A percentile compares a stretch with the other conserved stretches of the same genome.
phyloP scores from a whole-genome alignment of 768 basidiomycete genomes.

The Kwoniella pini region DNA sequence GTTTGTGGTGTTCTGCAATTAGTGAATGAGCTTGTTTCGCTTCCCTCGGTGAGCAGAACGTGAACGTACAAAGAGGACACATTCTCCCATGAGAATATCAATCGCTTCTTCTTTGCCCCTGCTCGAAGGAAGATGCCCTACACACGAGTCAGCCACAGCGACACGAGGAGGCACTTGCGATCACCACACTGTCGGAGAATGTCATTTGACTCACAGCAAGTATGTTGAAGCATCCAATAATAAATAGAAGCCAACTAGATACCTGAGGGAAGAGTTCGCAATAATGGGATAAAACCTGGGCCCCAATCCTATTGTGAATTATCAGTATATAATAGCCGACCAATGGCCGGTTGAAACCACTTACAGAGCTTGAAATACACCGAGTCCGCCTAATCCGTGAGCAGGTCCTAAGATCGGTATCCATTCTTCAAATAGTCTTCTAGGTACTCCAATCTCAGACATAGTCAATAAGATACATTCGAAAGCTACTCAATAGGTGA shows the following conservation, averaged over 20 bases:
- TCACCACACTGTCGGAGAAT: too few relatives aligned
- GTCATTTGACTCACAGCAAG: conserved; percentile 55
- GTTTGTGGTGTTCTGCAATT: conserved; percentile 49
- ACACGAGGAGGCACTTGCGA: too few relatives aligned
- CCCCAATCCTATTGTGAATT: conserved; percentile 57
- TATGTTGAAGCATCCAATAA: conserved; percentile 85
- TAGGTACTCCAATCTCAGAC: conserved; percentile 80
- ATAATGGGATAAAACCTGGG: conserved; percentile 62
- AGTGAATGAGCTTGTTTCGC: too few relatives aligned
- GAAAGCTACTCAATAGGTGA: conserved; percentile 58
- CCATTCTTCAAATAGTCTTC: conserved; percentile 67
- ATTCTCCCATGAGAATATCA: conserved; percentile 53
- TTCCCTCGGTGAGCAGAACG: background rate
- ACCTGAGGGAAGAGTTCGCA: conserved; percentile 88
- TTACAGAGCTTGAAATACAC: conserved; percentile 81
- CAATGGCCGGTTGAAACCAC: too few relatives aligned
- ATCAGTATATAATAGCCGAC: too few relatives aligned
- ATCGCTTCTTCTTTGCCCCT: conserved; percentile 54
- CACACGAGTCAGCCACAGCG: too few relatives aligned
- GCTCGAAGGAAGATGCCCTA: conserved; percentile 43
- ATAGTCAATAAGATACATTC: conserved; percentile 77
- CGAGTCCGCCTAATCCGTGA: conserved; percentile 84
- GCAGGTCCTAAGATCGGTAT: conserved; percentile 81
- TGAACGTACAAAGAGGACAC: conserved; percentile 47
- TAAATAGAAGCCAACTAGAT: conserved; percentile 86